phyloP scores from a whole-genome alignment of 176 grass and related monocot species.

The Pontederia paniculata region DNA sequence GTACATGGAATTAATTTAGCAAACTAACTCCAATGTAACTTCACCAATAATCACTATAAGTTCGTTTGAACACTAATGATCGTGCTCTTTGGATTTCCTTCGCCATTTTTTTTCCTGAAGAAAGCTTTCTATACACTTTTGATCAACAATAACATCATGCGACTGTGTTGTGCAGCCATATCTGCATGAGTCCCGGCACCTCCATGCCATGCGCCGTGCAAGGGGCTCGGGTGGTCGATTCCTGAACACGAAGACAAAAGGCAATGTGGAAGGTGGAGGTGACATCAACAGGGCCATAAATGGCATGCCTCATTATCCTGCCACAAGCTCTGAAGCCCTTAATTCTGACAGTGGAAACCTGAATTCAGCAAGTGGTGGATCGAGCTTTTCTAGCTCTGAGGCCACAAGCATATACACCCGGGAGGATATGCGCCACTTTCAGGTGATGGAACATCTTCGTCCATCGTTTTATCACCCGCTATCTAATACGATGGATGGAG shows the following conservation, averaged over 20 bases:
- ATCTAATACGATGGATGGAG: slow-evolving; percentile 15
- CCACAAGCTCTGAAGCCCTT: slow-evolving; percentile 21
- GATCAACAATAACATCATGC: too few species aligned
- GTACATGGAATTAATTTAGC: too few species aligned
- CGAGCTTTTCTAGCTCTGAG: slow-evolving; percentile 12
- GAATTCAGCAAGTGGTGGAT: background rate
- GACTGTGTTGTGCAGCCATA: slow-evolving; percentile 27
- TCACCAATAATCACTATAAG: too few species aligned
- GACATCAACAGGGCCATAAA: background rate
- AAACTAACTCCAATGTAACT: too few species aligned
- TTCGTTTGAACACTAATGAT: too few species aligned
- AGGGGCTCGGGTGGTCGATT: slow-evolving; percentile 59
- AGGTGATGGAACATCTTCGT: slow-evolving; percentile 15
- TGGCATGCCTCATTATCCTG: background rate
- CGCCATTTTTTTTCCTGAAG: too few species aligned
- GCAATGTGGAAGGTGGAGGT: slow-evolving; percentile 10
- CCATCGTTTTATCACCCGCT: slow-evolving; percentile 19
- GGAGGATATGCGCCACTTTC: slow-evolving; percentile 13
- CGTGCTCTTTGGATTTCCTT: too few species aligned
- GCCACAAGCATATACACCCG: slow-evolving; percentile 13
- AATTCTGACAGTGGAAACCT: slow-evolving; percentile 25
- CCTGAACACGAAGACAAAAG: slow-evolving; percentile 46
- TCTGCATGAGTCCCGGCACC: slow-evolving; percentile 54
- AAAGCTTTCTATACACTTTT: too few species aligned
- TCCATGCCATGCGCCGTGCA: slow-evolving; percentile 54